Percentiles rank a stretch among this genome's conserved stretches.
These are phyloP conservation scores for Trichoderma orchidacearum DNA, from an alignment of 495 filamentous ascomycete species.

Conservation along the genomic window DNA sequence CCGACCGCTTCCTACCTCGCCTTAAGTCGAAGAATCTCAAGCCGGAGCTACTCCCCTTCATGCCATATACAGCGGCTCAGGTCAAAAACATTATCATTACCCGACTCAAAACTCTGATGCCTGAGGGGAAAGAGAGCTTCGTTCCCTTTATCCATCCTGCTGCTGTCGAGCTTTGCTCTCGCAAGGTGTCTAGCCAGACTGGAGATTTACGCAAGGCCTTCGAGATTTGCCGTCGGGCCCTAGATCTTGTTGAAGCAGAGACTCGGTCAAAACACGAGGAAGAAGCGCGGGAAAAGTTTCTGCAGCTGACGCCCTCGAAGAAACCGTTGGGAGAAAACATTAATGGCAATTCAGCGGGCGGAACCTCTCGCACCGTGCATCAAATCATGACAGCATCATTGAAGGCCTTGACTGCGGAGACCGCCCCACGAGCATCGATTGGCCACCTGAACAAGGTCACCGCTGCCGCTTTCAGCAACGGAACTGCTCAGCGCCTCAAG, in stretches of 20 bases:
- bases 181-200: conserved; percentile 85
- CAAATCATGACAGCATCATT: conserved; percentile 33
- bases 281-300: conserved; percentile 33
- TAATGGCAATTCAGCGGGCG: conserved; percentile 33
- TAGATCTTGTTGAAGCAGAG: conserved; percentile 82
- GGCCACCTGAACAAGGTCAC: conserved; percentile 84
- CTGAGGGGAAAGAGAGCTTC: conserved; percentile 38
- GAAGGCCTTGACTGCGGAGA: conserved; percentile 46
- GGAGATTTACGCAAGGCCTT: conserved; percentile 93
- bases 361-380: conserved; percentile 12
- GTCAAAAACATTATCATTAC: conserved; percentile 74
- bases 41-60: conserved; percentile 78
- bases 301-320: conserved; percentile 30
- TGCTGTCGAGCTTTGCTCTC: conserved; percentile 82
- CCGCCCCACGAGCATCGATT: conserved; percentile 81
- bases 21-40: conserved; percentile 85
- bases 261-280: conserved; percentile 50
- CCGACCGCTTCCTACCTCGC: conserved; percentile 86
- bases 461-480: conserved; percentile 72
- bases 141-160: conserved; percentile 85
- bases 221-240: conserved; percentile 77
- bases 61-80: conserved; percentile 84
- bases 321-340: conserved; percentile 28
- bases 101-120: conserved; percentile 64
- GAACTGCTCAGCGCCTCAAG: conserved; percentile 66